phyloP scores from a whole-genome alignment of 805 yeast genomes.

The Suhomyces sp. region DNA sequence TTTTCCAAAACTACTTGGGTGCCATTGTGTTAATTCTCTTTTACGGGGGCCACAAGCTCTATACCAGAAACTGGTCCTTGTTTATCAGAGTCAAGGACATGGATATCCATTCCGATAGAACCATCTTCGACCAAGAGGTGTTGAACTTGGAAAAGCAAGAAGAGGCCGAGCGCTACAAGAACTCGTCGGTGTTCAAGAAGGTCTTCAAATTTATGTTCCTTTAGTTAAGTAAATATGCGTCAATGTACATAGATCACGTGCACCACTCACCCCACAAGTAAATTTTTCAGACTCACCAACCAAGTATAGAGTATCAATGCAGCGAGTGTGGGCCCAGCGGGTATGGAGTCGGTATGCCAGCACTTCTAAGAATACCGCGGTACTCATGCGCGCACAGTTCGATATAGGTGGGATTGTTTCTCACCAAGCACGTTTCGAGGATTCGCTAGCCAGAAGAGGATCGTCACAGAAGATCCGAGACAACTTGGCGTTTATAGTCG shows the following conservation, averaged over 20 bases:
- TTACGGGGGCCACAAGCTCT: constrained; percentile 33
- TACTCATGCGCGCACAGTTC: constrained; percentile 20
- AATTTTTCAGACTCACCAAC: not conserved
- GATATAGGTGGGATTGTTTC: constrained; percentile 22
- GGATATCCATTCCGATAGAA: constrained; percentile 29
- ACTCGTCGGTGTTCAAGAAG: constrained; percentile 8
- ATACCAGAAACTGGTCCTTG: constrained; percentile 28
- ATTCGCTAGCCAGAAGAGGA: constrained; percentile 29
- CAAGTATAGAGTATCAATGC: not conserved
- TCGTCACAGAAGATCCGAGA: constrained; percentile 13
- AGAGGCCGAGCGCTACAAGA: constrained; percentile 10
- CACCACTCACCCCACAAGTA: not conserved
- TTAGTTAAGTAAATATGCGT: not conserved
- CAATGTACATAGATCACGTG: not conserved
- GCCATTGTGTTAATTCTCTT: constrained; percentile 30
- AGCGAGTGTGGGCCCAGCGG: not conserved
- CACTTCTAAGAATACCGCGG: constrained; percentile 10
- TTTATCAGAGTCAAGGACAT: constrained; percentile 26
- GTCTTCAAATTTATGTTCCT: constrained; percentile 6
- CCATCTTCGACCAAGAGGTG: constrained; percentile 35
- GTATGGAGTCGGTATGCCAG: constrained; percentile 5
- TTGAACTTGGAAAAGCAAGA: constrained; percentile 26
- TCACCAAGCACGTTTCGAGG: constrained; percentile 18
- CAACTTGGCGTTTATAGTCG: constrained; percentile 23
- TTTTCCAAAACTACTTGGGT: constrained; percentile 35